Percentiles rank a stretch among this genome's conserved stretches.
These are phyloP conservation scores for Aspergillus sergii DNA, from an alignment of 2,329 filamentous ascomycete species.

Conservation along the genomic window DNA sequence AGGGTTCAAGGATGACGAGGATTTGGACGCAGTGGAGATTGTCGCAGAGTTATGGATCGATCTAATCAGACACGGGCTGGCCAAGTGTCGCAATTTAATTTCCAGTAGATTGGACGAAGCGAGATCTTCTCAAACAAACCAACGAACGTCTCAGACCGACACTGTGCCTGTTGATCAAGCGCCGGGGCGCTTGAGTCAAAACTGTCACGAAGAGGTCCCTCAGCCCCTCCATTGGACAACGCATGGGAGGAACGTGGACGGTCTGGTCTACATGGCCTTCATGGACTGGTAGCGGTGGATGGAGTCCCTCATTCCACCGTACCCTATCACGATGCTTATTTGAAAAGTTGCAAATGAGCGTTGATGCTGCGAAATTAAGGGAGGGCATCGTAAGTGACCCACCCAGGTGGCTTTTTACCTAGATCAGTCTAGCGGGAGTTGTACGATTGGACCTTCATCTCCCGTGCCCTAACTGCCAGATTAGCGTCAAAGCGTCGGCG, in stretches of 20 bases:
- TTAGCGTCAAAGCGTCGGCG: not conserved
- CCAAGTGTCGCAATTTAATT: conserved; percentile 19
- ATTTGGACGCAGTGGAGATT: conserved; percentile 21
- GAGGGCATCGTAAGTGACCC: conserved; percentile 12
- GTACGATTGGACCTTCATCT: conserved; percentile 1
- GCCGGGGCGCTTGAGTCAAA: not conserved
- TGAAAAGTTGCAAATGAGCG: conserved; percentile 25
- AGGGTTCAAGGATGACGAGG: conserved; percentile 11
- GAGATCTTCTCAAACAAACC: conserved; percentile 13
- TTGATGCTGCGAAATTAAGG: conserved; percentile 21
- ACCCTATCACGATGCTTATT: conserved; percentile 29
- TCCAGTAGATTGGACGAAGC: conserved; percentile 20
- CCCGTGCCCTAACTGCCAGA: not conserved
- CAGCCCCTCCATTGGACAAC: conserved; percentile 4
- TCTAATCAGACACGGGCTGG: conserved; percentile 14
- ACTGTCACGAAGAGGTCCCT: not conserved
- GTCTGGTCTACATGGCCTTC: not conserved
- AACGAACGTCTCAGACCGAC: conserved; percentile 13
- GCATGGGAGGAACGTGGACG: not conserved
- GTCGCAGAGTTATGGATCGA: conserved; percentile 17
- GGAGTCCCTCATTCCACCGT: conserved; percentile 4
- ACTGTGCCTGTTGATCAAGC: conserved; percentile 13
- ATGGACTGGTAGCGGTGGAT: not conserved
- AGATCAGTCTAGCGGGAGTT: not conserved
- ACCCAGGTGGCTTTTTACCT: not conserved